phyloP scores from a whole-genome alignment of 768 basidiomycete species.

The Artomyces pyxidatus region DNA sequence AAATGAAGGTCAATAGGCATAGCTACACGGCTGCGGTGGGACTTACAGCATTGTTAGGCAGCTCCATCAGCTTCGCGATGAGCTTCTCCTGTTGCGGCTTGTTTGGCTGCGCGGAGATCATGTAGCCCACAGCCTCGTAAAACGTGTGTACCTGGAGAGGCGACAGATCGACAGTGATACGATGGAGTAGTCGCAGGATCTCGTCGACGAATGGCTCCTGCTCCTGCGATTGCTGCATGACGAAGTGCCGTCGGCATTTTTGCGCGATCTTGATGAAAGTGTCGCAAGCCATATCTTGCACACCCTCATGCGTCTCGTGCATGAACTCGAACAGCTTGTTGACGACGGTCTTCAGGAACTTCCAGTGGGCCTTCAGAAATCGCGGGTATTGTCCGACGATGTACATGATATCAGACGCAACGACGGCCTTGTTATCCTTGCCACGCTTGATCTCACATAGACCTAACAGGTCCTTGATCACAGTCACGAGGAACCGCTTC shows the following conservation, averaged over 20 bases:
- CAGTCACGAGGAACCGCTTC: conserved; percentile 98
- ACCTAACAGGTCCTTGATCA: conserved; percentile 98
- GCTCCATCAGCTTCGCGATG: conserved; percentile 91
- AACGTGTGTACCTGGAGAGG: conserved; percentile 98
- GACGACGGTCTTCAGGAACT: conserved; percentile 99
- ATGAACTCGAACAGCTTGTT: conserved; percentile 99
- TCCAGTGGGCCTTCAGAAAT: conserved; percentile 99
- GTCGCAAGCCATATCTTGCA: conserved; percentile 99
- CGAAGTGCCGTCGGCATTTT: conserved; percentile 95
- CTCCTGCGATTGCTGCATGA: conserved; percentile 97
- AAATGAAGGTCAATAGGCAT: conserved; percentile 1
- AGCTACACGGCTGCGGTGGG: background rate
- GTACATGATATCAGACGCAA: conserved; percentile 95
- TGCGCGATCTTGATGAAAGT: conserved; percentile 99
- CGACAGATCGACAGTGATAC: conserved; percentile 90
- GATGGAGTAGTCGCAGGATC: conserved; percentile 83
- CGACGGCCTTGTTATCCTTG: conserved; percentile 99
- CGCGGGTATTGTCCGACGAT: conserved; percentile 99
- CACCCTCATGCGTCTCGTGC: conserved; percentile 99
- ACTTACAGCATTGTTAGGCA: conserved; percentile 91
- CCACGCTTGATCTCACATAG: conserved; percentile 97
- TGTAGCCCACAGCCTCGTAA: conserved; percentile 98
- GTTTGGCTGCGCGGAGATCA: conserved; percentile 98
- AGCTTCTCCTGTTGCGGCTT: conserved; percentile 94
- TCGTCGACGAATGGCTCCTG: conserved; percentile 97